Evolutionary conservation across 495 filamentous ascomycete genomes (phyloP), one percentile per base, ranked within the genome.

Genomic region (Daldinia childiae): DNA sequence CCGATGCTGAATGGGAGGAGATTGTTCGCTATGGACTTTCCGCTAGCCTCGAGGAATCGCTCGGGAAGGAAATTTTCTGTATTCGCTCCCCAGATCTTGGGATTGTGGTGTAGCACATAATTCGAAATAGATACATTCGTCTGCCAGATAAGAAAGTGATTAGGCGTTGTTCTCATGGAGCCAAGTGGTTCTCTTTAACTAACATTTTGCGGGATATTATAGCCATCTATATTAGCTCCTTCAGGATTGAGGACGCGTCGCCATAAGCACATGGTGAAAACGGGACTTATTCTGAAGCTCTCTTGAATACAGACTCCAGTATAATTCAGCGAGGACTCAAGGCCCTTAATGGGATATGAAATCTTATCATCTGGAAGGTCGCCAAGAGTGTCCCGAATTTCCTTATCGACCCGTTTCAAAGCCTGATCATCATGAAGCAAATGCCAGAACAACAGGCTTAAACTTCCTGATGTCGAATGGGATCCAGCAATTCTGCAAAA

Each of bases 231-330:
- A 29, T 54, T 5, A 9, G 17, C 26, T 8, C 51, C 51, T n/a
- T 7, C 26, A 8, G 51, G 12, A 6, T 29, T 30, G 51, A 30
- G 51, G n/a, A 54, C 29, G n/a, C 51, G 51, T 17, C 51, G 51
- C 51, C 51, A 54, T 17, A 54, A 9, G 24, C 24, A 30, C 51
- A 54, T 54, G 26, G 3, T 54, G 15, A 54, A 54, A n/a, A 30
- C 14, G 6, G 51, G 51, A 32, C 51, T 54, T 54, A 30, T 54
- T 11, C 51, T 27, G 19, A 54, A 54, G 51, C 51, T 54, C 29
- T 54, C 51, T 15, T 54, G 24, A 1, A 54, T 29, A 11, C 51
- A 54, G 14, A 21, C 51, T 4, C 24, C n/a, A 4, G 51, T 54
- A 11, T 54, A 54, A 7, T 6, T 27, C 6, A 54, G 51, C 14